Base-by-base conservation (phyloP, 495 filamentous ascomycete genomes). In the Astrocystis sublimbata region DNA sequence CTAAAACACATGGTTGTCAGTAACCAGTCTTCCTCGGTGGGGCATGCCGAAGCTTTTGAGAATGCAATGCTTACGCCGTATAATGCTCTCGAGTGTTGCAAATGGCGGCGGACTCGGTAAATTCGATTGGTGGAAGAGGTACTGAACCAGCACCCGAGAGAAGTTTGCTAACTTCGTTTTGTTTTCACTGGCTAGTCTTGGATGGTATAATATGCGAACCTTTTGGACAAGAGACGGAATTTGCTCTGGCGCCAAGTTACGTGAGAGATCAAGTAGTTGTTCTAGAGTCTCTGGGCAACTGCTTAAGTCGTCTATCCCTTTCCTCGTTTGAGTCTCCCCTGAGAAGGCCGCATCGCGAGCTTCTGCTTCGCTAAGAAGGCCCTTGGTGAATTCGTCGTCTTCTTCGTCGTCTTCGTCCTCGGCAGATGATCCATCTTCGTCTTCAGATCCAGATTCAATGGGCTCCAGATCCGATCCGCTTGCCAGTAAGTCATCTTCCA, bases 201-300 rank as follows among this genome's bases (percentile, higher is more conserved):
- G 90, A 67, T 97, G 91, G 68, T 98, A 88, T 10, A 96, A 75
- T 6, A 92, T 87, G 69, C 94, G 84, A 65, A 99, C 96, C 45
- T 92, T 84, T 69, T 93, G 92, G 42, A 97, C 78, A n/a, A 96
- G 84, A 1, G 85, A 88, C 6, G 92, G 89, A 0, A 93, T 72
- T 64, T 94, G 85, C 3, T 86, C 67, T 6, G 82, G 62, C 0
- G 86, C 66, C 33, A 92, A 76, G 33, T 76, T 75, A 60, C 84
- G 73, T 46, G 88, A 84, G 4, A 89, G 82, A 30, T 83, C 67
- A 19, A 96, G 75, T 42, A 99, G 80, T 51, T 92, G 86, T 13
- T 82, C 81, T 60, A 96, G 90, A 40, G 81, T 87, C 36, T 88
- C 79, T 1, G 94, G 94, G 66, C 96, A 98, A 36, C 51, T 47